Evolutionary conservation across 2,329 filamentous ascomycete genomes (phyloP), one percentile per base, ranked within the genome.

Genomic region (Pyricularia grisea): DNA sequence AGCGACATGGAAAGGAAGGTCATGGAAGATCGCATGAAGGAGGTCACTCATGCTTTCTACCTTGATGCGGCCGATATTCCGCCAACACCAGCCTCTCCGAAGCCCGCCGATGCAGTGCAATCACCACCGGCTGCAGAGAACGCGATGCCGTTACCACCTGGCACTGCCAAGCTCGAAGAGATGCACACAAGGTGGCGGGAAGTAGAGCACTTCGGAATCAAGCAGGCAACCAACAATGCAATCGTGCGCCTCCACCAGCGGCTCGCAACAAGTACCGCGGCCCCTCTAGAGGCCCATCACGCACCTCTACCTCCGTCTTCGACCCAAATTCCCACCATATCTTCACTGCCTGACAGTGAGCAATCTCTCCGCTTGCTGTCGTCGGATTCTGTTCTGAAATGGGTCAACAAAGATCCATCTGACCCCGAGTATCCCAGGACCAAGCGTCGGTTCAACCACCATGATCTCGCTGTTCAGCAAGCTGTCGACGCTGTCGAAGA

Each of bases 31-130:
- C 84, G 87, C 30, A 87, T 89, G 74, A 81, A 81, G 12, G 87
- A 88, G 73, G 80, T 90, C 42, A 87, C 90, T 84, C 60, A 63
- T 31, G 85, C 80, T n/a, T 79, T 88, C 64, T 89, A 89, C 73
- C 82, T 82, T 1, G 82, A 83, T 66, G 73, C 78, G 1, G 79
- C 81, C 3, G 85, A 88, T 70, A 87, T 88, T 66, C 86, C 86
- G 1, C 78, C 82, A 2, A 84, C 84, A 3, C 85, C 86, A 14
- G 85, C 84, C 73, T 88, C 85, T 14, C 86, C 86, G 0, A 27
- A 70, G 3, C 31, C 63, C 11, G 27, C 64, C 58, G 64, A 55
- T 33, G 30, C 17, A 23, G 14, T 73, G 5, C 74, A 79, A 42
- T 74, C 85, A 12, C 80, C 81, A 10, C 77, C 71, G 0, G 65